Evolutionary conservation across 2,329 filamentous ascomycete genomes (phyloP), one percentile per base, ranked within the genome.

Genomic region (Lecanicillium sp.): DNA sequence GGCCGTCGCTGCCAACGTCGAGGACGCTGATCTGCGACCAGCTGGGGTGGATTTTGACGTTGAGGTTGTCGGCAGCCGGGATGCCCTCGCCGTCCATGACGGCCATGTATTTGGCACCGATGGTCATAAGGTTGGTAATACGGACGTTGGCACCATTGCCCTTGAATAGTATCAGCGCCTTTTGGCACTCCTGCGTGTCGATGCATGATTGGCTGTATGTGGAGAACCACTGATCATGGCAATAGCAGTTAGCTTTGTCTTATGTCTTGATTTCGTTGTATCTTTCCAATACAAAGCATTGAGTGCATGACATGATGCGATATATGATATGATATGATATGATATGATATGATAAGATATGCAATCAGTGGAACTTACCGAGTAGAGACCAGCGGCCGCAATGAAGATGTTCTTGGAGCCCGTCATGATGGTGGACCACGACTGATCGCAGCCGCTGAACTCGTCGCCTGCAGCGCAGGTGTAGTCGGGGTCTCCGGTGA

Each of bases 61-160:
- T 50, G 5, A 55, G 42, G 38, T 58, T 57, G 28, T 56, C 53
- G 8, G 35, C 28, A 8, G 57, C 52, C 9, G 16, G 5, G 32
- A 59, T 49, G 9, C 39, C 47, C 18, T 49, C 40, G 13, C 52
- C 52, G 33, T 57, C 47, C 19, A 45, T 44, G 6, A 51, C 44
- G 4, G 44, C 41, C 43, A 52, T 53, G 37, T 58, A 50, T 38
- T 51, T 51, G 18, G 55, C 47, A 3, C 58, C 56, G 8, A 59
- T 58, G 8, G 51, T 54, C 9, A 60, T 42, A 15, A 60, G 40
- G 20, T 58, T 46, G 25, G 51, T 38, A 31, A 54, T 39, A 5
- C 43, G 46, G 14, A 52, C 40, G 36, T 50, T 48, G 13, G 44
- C 29, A 15, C 38, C 37, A 34, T 57, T 57, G 6, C 41, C 8